Conservation (phyloP, 2,329 filamentous ascomycete species). For the Ascochyta lentis region DNA sequence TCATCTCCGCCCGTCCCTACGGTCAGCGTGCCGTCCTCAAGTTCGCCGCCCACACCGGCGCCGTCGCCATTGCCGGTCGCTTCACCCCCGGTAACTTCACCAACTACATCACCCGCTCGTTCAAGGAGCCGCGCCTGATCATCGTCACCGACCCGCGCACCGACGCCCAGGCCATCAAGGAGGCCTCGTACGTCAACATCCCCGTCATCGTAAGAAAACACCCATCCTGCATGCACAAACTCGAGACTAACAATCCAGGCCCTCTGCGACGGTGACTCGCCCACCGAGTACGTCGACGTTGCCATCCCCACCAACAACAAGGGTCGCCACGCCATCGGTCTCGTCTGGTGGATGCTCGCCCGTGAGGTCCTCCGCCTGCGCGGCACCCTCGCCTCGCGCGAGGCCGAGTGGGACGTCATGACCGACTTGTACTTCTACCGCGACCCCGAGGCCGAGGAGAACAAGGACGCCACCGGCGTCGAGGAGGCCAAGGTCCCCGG, state of each 20-base stretch:
- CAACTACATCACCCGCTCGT: conserved; percentile 99
- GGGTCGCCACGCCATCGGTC: conserved; percentile 98
- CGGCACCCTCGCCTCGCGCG: conserved; percentile 93
- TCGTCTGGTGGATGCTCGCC: conserved; percentile 99
- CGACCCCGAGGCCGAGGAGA: conserved; percentile 98
- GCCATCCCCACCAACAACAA: conserved; percentile 99
- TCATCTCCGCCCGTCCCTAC: conserved; percentile 99
- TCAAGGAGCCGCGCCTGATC: conserved; percentile 99
- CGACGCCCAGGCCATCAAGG: conserved; percentile 99
- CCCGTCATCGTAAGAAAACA: conserved; percentile 74
- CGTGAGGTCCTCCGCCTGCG: conserved; percentile 99
- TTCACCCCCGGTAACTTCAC: conserved; percentile 99
- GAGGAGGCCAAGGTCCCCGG: conserved; percentile 86
- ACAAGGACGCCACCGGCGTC: conserved; percentile 84
- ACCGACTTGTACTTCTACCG: conserved; percentile 99
- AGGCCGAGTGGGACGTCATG: conserved; percentile 99
- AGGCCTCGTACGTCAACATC: conserved; percentile 99
- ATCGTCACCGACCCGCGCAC: conserved; percentile 99
- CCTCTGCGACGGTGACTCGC: conserved; percentile 98
- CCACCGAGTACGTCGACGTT: conserved; percentile 99
- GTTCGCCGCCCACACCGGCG: conserved; percentile 98
- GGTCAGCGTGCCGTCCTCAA: conserved; percentile 99
- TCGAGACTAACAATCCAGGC: conserved; percentile 54
- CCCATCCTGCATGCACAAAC: neutral
- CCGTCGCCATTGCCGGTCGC: conserved; percentile 96